Percentiles rank a stretch among this genome's conserved stretches.
Evolutionary conservation across 306 rosid genomes (phyloP).

Genomic region (Trifolium subterraneum): DNA sequence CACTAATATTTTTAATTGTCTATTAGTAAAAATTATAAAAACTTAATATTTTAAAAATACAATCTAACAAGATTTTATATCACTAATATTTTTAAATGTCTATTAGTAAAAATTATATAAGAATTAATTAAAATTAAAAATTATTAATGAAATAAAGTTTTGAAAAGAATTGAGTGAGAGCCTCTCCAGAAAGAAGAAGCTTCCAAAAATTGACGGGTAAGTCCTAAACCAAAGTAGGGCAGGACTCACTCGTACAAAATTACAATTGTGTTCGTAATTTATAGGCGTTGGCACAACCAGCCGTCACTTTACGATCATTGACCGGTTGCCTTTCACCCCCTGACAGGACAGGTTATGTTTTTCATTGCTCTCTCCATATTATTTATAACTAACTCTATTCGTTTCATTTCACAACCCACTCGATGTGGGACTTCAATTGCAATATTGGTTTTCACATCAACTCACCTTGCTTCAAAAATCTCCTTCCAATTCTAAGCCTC

Average conservation of each 20-base stretch:
- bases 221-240: slow-evolving; percentile 62
- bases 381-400: slow-evolving; percentile 23
- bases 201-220: slow-evolving; percentile 86
- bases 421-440: slow-evolving; percentile 48
- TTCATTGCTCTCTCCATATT: fast-evolving
- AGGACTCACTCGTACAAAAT: slow-evolving; percentile 41
- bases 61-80: too few relatives aligned
- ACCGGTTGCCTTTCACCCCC: slow-evolving; percentile 73
- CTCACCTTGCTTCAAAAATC: slow-evolving; percentile 24
- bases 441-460: too few relatives aligned
- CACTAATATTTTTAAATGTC: too few relatives aligned
- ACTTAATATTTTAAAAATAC: too few relatives aligned
- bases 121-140: too few relatives aligned
- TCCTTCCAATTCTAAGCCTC: slow-evolving; percentile 56
- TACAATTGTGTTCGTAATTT: slow-evolving; percentile 48
- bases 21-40: too few relatives aligned
- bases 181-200: slow-evolving; percentile 39
- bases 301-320: slow-evolving; percentile 78
- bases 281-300: too few relatives aligned
- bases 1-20: too few relatives aligned
- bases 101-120: too few relatives aligned
- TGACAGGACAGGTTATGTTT: slow-evolving; percentile 57
- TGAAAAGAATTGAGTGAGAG: slow-evolving; percentile 6
- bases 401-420: fast-evolving
- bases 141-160: not conserved